Evolutionary conservation across 192 early-diverging fungal species (phyloP), one percentile per base, ranked within the genome.

Genomic region (Coemansia sp.): DNA sequence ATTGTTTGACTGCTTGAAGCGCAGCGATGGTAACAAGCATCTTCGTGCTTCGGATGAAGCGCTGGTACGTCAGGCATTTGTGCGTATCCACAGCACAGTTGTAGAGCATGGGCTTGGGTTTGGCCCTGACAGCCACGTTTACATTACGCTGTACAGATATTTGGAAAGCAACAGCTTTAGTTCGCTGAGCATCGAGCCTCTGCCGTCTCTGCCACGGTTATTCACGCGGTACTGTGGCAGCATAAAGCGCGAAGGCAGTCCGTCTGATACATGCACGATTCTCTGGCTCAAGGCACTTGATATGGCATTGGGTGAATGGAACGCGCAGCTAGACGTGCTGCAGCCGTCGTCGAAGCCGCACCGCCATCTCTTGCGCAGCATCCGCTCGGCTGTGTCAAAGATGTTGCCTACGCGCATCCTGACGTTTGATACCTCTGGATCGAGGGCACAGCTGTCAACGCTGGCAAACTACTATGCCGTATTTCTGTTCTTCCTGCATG

Each of bases 381-480:
- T 82, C 49, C 79, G 79, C 24, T 60, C 75, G 4, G 45, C 63
- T 2, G 79, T 82, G 49, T 82, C 79, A 33, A 82, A 83, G 51
- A 76, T 83, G 65, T 48, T 83, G 62, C 80, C 80, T 11, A 83
- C 80, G n/a, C 69, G 75, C 4, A 72, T 83, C 15, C 65, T 83
- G 58, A 83, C 80, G 4, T 74, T 83, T 12, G 62, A 76, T 4
- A 18, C 51, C 11, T 58, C 64, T 5, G 62, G 60, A 10, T 60
- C 60, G 10, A 21, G 56, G 35, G 52, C 71, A 2, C 71, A 73
- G 4, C 62, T 82, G 18, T 73, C 79, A 43, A 76, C 75, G 11
- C 55, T 84, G 58, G 77, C 77, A 21, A 84, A 76, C 74, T 79
- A 84, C 66, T 84, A 84, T 24, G 41, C 81, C 9, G 70, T 84